Percentiles rank a stretch among this genome's conserved stretches.
Conservation (phyloP, 106 monocot species). For the Dioscorea zingiberensis region DNA sequence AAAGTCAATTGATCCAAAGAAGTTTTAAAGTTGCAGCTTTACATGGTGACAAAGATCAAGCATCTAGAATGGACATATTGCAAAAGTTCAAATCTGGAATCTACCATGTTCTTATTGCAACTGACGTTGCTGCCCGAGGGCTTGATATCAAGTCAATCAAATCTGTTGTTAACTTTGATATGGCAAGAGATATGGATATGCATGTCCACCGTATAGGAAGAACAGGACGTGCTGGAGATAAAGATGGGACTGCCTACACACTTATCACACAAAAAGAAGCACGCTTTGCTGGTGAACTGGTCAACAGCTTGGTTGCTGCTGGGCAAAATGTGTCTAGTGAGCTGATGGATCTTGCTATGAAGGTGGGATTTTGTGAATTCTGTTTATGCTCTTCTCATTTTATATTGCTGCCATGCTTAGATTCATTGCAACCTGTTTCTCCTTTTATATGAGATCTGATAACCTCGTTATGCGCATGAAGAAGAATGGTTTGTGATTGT, state of each 20-base stretch:
- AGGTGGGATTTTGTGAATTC: conserved; percentile 33
- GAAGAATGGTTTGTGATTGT: too few species aligned
- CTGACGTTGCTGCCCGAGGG: conserved; percentile 97
- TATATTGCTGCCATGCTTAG: too few species aligned
- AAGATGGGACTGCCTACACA: conserved; percentile 90
- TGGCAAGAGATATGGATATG: conserved; percentile 94
- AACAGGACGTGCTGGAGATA: conserved; percentile 98
- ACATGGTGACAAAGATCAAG: conserved; percentile 98
- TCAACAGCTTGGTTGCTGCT: conserved; percentile 79
- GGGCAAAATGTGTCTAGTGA: conserved; percentile 86
- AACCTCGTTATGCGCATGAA: too few species aligned
- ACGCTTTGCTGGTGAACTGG: conserved; percentile 92
- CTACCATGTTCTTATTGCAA: conserved; percentile 87
- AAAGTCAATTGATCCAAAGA: conserved; percentile 55
- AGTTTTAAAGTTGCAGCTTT: conserved; percentile 76
- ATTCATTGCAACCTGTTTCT: too few species aligned
- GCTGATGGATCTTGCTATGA: conserved; percentile 97
- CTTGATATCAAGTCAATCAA: conserved; percentile 94
- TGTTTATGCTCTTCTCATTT: too few species aligned
- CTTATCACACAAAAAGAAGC: conserved; percentile 86
- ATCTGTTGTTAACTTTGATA: conserved; percentile 93
- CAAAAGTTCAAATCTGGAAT: conserved; percentile 84
- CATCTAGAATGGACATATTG: conserved; percentile 89
- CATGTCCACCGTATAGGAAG: conserved; percentile 97
- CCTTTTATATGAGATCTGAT: too few species aligned